Base-by-base conservation (phyloP, 768 basidiomycete genomes). In the Astraeus odoratus region DNA sequence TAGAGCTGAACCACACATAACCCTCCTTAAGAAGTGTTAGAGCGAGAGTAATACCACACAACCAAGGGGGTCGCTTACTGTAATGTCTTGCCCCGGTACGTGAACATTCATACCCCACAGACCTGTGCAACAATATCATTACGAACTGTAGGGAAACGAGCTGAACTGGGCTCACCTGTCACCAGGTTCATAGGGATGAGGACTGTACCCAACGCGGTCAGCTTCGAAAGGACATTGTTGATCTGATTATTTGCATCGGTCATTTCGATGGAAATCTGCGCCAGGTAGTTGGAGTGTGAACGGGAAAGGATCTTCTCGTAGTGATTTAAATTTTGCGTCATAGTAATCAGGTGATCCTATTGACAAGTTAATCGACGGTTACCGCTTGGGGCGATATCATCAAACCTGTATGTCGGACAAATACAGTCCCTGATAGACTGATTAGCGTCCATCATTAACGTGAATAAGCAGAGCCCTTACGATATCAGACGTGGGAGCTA, bases 191-290 rank as follows among this genome's bases (percentile, higher is more conserved):
- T 96, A 27, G 88, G 96, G 61, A 99, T 84, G 54, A 98, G 83
- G 5, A 99, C 81, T 5, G 96, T 99, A 76, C 96, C 96, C 37
- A 99, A 76, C 6, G 96, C 95, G 0, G 96, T 98, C 49, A 99
- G 73, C 71, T 97, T 97, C 4, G 89, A 91, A 5, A 98, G 79
- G 2, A 99, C 96, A 60, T 98, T 93, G 67, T 99, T 99, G 71
- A 98, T 99, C 70, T 98, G 93, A 65, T 99, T 99, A 69, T 99
- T 99, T 33, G 96, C 96, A 57, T 97, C 94, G 27, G 92, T 95
- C 95, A 98, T 99, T 71, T 98, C 96, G 67, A 99, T 98, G 34
- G 93, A 96, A 55, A 99, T 99, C 59, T 98, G 96, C 1, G 96
- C 96, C 41, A 99, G 83, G 68, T 99, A 99, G 63, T 99, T 99